Base-by-base conservation (phyloP, 2,329 filamentous ascomycete species). In the Xylaria hypoxylon region DNA sequence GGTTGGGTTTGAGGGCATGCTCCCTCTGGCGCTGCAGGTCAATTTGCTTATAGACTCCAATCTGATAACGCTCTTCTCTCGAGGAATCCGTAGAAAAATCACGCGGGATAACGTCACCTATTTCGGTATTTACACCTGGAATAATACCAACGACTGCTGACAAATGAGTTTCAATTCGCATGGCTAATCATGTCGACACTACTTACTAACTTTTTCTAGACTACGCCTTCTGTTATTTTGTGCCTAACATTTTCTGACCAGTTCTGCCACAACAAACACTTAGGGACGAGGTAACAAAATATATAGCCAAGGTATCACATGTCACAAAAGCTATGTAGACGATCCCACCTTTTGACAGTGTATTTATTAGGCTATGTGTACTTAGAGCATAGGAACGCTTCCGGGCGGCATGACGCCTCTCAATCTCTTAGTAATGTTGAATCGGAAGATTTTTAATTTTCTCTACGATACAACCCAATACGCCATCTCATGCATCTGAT, bases 31-130 rank as follows among this genome's bases (percentile, higher is more conserved):
- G 10, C n/a, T 5, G 19, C 13, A 64, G 28, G 64, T 59, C 51
- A 47, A 59, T 53, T 62, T 35, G 64, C 45, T 61, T 64, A 62
- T 72, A 73, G 70, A 72, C 65, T 66, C 56, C 52, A 62, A 70
- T 69, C 67, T 71, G 73, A 74, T 73, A 74, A 72, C 73, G 73
- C 70, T 70, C 67, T 68, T 47, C 68, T 67, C 66, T 63, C 26
- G 40, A 10, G 5, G 24, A 13, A 50, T 19, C 19, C 5, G n/a
- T 31, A 2, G 7, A 7, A 19, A 22, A 31, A 17, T 5, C 13
- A 26, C 6, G 19, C 11, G 22, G 15, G 13, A 45, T 28, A 35
- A 13, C 26, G 3, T 28, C 35, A 13, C 19, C 3, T 31, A 7
- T 1, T 8, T 24, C n/a, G 11, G n/a, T 19, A 17, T 31, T 35